These are phyloP conservation scores for Pythium dissimile DNA, from an alignment of 352 stramenopile species.

Conservation along the genomic window DNA sequence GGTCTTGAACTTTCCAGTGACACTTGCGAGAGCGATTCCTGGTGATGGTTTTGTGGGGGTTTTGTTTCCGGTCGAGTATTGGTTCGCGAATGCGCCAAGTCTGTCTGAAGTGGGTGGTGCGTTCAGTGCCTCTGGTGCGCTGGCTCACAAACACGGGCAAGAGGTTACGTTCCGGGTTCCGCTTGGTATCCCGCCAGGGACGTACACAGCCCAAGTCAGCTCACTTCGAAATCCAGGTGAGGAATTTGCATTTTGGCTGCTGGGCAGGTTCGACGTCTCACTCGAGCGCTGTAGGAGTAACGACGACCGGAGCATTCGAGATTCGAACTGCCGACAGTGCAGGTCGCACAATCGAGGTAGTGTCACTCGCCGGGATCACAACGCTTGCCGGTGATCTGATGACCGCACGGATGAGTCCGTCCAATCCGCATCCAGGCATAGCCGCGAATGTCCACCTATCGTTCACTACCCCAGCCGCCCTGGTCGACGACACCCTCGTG, in stretches of 20 bases:
- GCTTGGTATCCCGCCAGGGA: constrained; percentile 17
- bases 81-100: neutral
- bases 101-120: neutral
- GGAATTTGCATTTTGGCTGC: neutral
- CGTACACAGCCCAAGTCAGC: constrained; percentile 18
- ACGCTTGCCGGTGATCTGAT: constrained; percentile 33
- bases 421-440: constrained; percentile 43
- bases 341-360: constrained; percentile 34
- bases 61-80: neutral
- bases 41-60: neutral
- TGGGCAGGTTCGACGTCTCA: neutral
- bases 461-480: constrained; percentile 45
- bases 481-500: constrained; percentile 34
- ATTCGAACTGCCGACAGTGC: constrained; percentile 35
- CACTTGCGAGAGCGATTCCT: constrained; percentile 6
- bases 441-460: constrained; percentile 35
- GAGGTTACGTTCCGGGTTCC: constrained; percentile 8
- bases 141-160: neutral
- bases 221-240: constrained; percentile 38
- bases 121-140: neutral
- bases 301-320: constrained; percentile 30
- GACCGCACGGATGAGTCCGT: constrained; percentile 27
- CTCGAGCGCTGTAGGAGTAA: constrained; percentile 11
- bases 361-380: constrained; percentile 20
- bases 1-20: constrained; percentile 5